Conservation (phyloP, 2,329 filamentous ascomycete genomes). For the Kalmusia sp. region DNA sequence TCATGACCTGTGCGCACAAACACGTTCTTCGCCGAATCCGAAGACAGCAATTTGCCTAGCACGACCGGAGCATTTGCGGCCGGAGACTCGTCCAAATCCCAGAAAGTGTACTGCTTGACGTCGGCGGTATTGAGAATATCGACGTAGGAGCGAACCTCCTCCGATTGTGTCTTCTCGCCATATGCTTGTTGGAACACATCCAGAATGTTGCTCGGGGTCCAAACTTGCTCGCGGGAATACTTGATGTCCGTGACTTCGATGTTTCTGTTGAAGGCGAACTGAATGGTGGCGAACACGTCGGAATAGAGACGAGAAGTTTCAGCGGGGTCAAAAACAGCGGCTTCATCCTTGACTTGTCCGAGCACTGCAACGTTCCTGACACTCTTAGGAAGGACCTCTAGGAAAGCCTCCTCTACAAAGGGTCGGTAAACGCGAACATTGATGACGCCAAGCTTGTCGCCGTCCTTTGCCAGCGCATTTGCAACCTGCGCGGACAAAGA, state of each 20-base stretch:
- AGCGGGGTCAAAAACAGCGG: slow-evolving; percentile 75
- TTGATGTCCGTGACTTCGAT: slow-evolving; percentile 83
- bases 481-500: slow-evolving; percentile 85
- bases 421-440: slow-evolving; percentile 94
- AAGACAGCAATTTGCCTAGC: slow-evolving; percentile 66
- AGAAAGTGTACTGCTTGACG: slow-evolving; percentile 89
- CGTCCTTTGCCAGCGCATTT: slow-evolving; percentile 72
- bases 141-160: slow-evolving; percentile 53
- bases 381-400: slow-evolving; percentile 78
- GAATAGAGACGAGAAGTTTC: slow-evolving; percentile 86
- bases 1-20: slow-evolving; percentile 66
- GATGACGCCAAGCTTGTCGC: slow-evolving; percentile 82
- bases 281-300: slow-evolving; percentile 86
- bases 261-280: slow-evolving; percentile 67
- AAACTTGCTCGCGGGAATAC: slow-evolving; percentile 77
- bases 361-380: slow-evolving; percentile 81
- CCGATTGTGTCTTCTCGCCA: slow-evolving; percentile 49
- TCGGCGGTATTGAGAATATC: slow-evolving; percentile 61
- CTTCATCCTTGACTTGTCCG: slow-evolving; percentile 81
- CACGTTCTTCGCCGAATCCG: slow-evolving; percentile 67
- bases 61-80: slow-evolving; percentile 69
- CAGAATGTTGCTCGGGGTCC: slow-evolving; percentile 64
- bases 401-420: slow-evolving; percentile 93
- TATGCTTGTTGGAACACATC: slow-evolving; percentile 56
- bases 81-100: slow-evolving; percentile 81